Percentiles rank a stretch among this genome's conserved stretches.
phyloP scores from a whole-genome alignment of 129 eudicot species.

The Cynara cardunculus region DNA sequence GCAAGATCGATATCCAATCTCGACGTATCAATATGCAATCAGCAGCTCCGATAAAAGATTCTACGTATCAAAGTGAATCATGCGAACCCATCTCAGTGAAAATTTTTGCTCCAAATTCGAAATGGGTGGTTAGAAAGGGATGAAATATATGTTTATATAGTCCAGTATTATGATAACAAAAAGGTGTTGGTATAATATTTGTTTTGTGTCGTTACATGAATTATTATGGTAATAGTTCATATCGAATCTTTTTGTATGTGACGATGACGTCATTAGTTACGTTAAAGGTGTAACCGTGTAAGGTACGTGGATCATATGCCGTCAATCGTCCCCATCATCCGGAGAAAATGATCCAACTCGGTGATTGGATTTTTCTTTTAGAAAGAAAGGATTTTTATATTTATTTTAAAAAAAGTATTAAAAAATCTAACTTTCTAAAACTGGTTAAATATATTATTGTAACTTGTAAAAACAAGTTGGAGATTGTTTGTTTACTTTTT shows the following conservation, averaged over 20 bases:
- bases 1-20: slow-evolving; percentile 10
- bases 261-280: slow-evolving; percentile 42
- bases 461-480: too few species aligned
- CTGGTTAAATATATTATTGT: too few species aligned
- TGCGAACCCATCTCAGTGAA: slow-evolving; percentile 1
- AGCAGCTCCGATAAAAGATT: slow-evolving; percentile 7
- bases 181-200: neutral
- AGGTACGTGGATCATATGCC: slow-evolving; percentile 1
- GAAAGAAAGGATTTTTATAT: neutral
- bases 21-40: neutral
- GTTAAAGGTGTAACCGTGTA: neutral
- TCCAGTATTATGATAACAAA: neutral
- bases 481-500: too few species aligned
- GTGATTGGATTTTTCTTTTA: neutral
- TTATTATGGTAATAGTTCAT: neutral
- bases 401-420: too few species aligned
- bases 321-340: neutral
- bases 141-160: neutral
- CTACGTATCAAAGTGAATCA: slow-evolving; percentile 15
- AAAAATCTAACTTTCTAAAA: too few species aligned
- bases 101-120: neutral
- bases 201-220: slow-evolving; percentile 15
- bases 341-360: neutral
- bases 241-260: slow-evolving; percentile 20
- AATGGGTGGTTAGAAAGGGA: slow-evolving; percentile 13